phyloP scores from a whole-genome alignment of 257 asterid species.

The Forsythia suspensa region DNA sequence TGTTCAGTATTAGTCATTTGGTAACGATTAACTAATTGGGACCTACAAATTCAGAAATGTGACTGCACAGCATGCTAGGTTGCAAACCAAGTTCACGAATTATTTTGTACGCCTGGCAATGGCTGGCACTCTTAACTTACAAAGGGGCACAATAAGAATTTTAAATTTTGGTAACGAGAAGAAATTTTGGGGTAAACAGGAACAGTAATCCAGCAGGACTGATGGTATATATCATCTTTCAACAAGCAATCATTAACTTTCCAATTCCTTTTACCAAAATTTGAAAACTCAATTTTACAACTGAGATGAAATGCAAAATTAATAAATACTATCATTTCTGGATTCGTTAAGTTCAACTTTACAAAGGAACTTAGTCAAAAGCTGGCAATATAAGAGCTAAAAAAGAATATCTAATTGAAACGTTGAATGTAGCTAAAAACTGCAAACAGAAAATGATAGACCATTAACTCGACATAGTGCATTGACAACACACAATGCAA shows the following conservation, averaged over 20 bases:
- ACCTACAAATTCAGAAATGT: background rate
- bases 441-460: background rate
- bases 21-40: background rate
- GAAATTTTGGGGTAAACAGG: background rate
- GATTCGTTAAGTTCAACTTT: background rate
- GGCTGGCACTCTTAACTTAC: background rate
- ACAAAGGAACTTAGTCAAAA: background rate
- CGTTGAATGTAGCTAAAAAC: background rate
- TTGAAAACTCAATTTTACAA: constrained; percentile 13
- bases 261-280: background rate
- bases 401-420: background rate
- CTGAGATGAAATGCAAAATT: background rate
- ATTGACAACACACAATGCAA: background rate
- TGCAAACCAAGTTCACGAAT: background rate
- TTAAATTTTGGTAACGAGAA: background rate
- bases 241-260: background rate
- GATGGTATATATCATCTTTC: background rate
- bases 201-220: background rate
- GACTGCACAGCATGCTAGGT: background rate
- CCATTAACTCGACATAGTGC: background rate
- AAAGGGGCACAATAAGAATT: background rate
- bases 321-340: background rate
- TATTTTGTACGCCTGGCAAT: background rate
- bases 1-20: background rate
- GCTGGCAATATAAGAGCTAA: background rate